Percentiles rank a stretch among this genome's conserved stretches.
These are phyloP conservation scores for Hyaloscypha finlandica DNA, from an alignment of 495 filamentous ascomycete genomes.

Conservation along the genomic window DNA sequence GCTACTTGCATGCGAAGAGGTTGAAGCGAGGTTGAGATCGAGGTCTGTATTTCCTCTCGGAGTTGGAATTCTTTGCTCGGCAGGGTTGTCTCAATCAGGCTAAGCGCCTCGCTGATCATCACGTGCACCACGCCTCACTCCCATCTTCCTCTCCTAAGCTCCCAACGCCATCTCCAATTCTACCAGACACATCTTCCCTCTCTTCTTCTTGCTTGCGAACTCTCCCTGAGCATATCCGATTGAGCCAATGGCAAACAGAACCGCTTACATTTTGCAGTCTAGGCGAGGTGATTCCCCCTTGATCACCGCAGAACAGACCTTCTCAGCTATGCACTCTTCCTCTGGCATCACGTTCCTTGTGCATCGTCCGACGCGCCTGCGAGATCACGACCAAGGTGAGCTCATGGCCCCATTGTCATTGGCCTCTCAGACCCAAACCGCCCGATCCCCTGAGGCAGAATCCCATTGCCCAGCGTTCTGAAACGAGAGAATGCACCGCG, in stretches of 20 bases:
- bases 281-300: background rate
- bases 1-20: too few relatives aligned
- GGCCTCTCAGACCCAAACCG: background rate
- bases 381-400: background rate
- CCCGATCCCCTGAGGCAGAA: background rate
- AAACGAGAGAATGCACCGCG: background rate
- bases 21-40: too few relatives aligned
- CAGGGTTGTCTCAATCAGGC: background rate
- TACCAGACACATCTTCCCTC: background rate
- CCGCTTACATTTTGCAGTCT: background rate
- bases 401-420: background rate
- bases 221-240: background rate
- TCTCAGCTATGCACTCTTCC: background rate
- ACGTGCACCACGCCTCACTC: background rate
- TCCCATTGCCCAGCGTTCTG: background rate
- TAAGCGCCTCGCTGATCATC: background rate
- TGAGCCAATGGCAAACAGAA: background rate
- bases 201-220: background rate
- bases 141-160: background rate
- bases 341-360: background rate
- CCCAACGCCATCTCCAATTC: background rate
- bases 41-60: background rate
- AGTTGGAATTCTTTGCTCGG: background rate
- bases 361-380: background rate
- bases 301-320: background rate